Evolutionary conservation across 2,329 filamentous ascomycete genomes (phyloP).

Genomic region (Westerdykella aurantiaca): DNA sequence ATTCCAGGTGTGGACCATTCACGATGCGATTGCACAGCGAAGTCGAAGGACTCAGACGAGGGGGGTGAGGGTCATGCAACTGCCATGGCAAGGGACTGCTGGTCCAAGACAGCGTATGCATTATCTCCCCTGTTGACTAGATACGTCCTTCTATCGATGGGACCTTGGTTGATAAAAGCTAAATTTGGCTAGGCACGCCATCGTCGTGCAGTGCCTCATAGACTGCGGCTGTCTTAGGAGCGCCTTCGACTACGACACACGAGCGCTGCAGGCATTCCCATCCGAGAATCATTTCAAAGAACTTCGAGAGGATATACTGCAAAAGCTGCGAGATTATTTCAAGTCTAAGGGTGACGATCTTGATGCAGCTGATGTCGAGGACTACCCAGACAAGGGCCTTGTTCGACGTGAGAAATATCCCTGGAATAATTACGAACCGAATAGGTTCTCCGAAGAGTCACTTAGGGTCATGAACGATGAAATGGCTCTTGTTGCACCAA

Average conservation of each 20-base stretch:
- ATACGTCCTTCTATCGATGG: background rate
- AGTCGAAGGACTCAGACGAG: background rate
- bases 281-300: constrained; percentile 52
- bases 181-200: constrained; percentile 21
- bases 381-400: constrained; percentile 63
- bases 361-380: constrained; percentile 45
- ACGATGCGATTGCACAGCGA: background rate
- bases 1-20: background rate
- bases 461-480: constrained; percentile 66
- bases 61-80: constrained; percentile 9
- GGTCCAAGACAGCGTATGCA: constrained; percentile 28
- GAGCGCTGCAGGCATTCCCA: constrained; percentile 54
- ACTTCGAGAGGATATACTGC: constrained; percentile 48
- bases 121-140: background rate
- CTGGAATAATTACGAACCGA: constrained; percentile 58
- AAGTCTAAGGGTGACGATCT: constrained; percentile 15
- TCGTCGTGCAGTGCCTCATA: constrained; percentile 51
- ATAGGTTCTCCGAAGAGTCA: constrained; percentile 49
- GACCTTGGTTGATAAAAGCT: background rate
- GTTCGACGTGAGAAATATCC: constrained; percentile 62
- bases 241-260: constrained; percentile 59
- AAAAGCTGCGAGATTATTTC: constrained; percentile 19
- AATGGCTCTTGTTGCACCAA: constrained; percentile 65
- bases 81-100: constrained; percentile 17
- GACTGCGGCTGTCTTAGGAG: constrained; percentile 61